phyloP scores from a whole-genome alignment of 78 protist genomes.

The Cavenderia fasciculata region DNA sequence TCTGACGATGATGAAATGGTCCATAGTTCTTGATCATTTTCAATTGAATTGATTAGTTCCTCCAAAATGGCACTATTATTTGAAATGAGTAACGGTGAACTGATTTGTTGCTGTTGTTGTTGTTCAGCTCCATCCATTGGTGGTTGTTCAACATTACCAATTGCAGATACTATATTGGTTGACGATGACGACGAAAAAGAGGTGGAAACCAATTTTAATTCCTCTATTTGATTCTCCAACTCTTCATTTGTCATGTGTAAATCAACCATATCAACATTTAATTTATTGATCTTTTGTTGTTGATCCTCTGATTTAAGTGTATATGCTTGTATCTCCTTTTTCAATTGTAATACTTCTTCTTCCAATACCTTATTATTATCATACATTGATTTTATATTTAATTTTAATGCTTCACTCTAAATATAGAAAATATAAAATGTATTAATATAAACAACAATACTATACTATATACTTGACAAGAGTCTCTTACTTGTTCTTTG shows the following conservation, averaged over 20 bases:
- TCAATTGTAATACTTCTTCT: constrained; percentile 26
- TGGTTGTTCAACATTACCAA: too few relatives aligned
- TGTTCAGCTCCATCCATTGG: too few relatives aligned
- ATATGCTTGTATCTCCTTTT: constrained; percentile 29
- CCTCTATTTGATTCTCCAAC: constrained; percentile 16
- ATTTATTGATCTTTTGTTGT: constrained; percentile 3
- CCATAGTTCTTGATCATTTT: too few relatives aligned
- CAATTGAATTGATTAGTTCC: too few relatives aligned
- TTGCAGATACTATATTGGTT: too few relatives aligned
- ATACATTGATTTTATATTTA: constrained; percentile 48
- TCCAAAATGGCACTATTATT: too few relatives aligned
- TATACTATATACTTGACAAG: background rate
- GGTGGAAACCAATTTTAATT: too few relatives aligned
- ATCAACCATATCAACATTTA: constrained; percentile 68
- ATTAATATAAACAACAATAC: background rate
- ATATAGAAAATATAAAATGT: background rate
- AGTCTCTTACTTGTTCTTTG: constrained; percentile 10
- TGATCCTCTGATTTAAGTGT: constrained; percentile 45
- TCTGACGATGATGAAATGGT: too few relatives aligned
- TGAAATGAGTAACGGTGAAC: too few relatives aligned
- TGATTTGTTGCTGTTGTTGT: too few relatives aligned
- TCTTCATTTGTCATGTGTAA: constrained; percentile 36
- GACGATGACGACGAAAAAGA: too few relatives aligned
- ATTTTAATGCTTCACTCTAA: constrained; percentile 53
- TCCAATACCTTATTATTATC: constrained; percentile 55